Percentiles rank a stretch among this genome's conserved stretches.
Evolutionary conservation across 768 basidiomycete genomes (phyloP).

Genomic region (Austroboletus festivus): DNA sequence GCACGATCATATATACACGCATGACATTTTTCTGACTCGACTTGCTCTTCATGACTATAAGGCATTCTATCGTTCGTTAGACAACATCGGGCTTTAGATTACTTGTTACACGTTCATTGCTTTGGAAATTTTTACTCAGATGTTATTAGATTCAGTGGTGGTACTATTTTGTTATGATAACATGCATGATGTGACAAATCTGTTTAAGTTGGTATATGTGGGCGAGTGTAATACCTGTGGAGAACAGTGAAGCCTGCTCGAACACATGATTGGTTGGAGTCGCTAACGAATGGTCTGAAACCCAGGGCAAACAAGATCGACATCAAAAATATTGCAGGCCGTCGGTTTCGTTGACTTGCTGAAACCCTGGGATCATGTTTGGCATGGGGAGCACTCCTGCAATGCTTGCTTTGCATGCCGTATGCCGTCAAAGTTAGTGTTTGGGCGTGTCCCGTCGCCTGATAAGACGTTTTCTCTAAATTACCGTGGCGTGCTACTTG

Average conservation of each 20-base stretch:
- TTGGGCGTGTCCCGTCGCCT: no score
- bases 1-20: constrained; percentile 18
- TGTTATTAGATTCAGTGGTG: no score
- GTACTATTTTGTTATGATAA: neutral
- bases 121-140: no score
- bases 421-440: neutral
- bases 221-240: no score
- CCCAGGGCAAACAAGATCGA: no score
- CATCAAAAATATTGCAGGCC: neutral
- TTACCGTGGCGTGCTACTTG: constrained; percentile 18
- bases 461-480: constrained; percentile 8
- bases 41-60: constrained; percentile 3
- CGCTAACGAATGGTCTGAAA: no score
- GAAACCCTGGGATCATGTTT: constrained; percentile 1
- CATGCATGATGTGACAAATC: constrained; percentile 1
- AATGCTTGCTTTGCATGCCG: constrained; percentile 1
- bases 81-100: constrained; percentile 3
- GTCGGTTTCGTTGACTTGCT: neutral
- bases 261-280: no score
- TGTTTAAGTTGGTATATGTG: no score
- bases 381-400: constrained; percentile 1
- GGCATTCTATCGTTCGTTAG: neutral
- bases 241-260: no score
- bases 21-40: constrained; percentile 14
- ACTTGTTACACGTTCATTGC: constrained; percentile 7